Evolutionary conservation across 345 rosid species (phyloP), one percentile per base, ranked within the genome.

Genomic region (Odontarrhena argentea): DNA sequence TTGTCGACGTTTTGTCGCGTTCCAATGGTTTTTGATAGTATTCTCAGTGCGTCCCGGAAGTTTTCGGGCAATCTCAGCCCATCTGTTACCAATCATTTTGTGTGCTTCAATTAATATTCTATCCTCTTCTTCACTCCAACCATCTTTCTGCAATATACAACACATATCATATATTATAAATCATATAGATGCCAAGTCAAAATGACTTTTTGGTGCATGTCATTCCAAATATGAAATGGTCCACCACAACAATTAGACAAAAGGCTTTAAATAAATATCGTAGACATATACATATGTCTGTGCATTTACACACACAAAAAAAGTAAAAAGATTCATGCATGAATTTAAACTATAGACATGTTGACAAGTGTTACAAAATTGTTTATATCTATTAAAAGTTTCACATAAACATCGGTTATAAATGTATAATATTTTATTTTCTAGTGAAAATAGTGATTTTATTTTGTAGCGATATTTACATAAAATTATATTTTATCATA

Each of bases 61-160:
- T 41, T 65, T 73, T 25, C 76, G 69, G 1, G 96, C 86, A 6
- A 86, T 88, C 76, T 86, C 92, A 1, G 88, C 88, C 96, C 96
- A 88, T 46, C 40, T 71, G 64, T 88, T 88, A 3, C 96, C 96
- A 3, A 88, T 53, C 46, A 73, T 70, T 18, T 72, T 86, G 53
- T 88, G 96, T 2, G 78, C 51, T 50, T 70, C 13, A 0, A 75
- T 69, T 12, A 75, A 8, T 5, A 75, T 44, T 3, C 0, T 68
- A 10, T 88, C 89, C 54, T 88, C 96, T 30, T 80, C 83, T 46
- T 86, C 87, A n/a, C 70, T 81, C 96, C 96, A 88, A 2, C 79
- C 75, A 52, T 83, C 86, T 77, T 88, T 88, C 96, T 86, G 77
- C 67, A 67, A 54, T 7, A 51, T 15, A 60, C 12, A 26, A 66